Percentiles rank a stretch among this genome's conserved stretches.
Conservation (phyloP, 495 filamentous ascomycete species). For the Penicillium pulvis region DNA sequence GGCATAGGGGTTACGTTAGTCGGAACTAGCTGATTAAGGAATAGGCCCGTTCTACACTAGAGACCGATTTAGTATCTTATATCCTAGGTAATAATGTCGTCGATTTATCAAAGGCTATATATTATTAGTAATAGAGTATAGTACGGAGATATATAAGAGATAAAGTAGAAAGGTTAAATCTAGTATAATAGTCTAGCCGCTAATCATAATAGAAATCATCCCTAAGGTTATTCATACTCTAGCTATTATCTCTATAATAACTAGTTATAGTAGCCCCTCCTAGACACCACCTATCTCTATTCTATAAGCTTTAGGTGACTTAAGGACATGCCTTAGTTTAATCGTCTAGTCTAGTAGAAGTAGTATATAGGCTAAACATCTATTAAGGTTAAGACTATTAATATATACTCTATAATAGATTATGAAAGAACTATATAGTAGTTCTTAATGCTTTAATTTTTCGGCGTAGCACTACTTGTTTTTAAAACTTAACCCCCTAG, state of each 20-base stretch:
- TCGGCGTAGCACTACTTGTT: not conserved
- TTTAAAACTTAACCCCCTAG: not conserved
- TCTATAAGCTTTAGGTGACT: not conserved
- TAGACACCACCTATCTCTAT: not conserved
- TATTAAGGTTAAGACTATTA: not conserved
- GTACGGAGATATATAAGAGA: not conserved
- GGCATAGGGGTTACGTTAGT: not conserved
- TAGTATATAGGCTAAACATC: not conserved
- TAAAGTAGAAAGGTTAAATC: not conserved
- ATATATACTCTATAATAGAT: not conserved
- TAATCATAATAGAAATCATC: constrained; percentile 1
- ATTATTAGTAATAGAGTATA: not conserved
- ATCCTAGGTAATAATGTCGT: not conserved
- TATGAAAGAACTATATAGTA: not conserved
- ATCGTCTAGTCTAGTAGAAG: not conserved
- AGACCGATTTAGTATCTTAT: not conserved
- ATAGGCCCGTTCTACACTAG: not conserved
- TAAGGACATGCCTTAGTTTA: not conserved
- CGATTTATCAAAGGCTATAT: not conserved
- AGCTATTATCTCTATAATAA: not conserved
- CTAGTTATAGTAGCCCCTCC: not conserved
- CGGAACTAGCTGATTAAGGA: not conserved
- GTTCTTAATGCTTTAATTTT: not conserved
- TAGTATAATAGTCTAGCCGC: not conserved
- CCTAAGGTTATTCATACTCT: not conserved